These are phyloP conservation scores for Nannochloris sp. DNA, from an alignment of 139 green algal species.

Conservation along the genomic window DNA sequence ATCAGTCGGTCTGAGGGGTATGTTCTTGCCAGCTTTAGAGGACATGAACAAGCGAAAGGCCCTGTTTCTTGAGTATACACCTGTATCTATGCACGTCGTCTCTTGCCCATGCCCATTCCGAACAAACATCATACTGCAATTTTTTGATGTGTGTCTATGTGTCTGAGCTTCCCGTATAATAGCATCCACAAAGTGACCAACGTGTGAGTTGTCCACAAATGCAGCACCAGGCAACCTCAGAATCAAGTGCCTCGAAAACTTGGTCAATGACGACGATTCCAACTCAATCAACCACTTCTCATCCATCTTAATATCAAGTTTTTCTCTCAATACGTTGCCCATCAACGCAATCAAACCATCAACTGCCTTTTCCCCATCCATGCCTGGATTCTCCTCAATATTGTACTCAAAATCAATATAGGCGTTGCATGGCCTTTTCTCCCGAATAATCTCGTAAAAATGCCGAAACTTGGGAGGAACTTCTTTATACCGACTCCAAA, in stretches of 20 bases:
- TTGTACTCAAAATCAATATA: slow-evolving; percentile 86
- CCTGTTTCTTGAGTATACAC: slow-evolving; percentile 69
- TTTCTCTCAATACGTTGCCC: background rate
- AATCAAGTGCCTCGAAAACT: slow-evolving; percentile 74
- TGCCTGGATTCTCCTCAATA: slow-evolving; percentile 39
- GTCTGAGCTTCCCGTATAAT: slow-evolving; percentile 11
- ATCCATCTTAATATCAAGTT: slow-evolving; percentile 12
- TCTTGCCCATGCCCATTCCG: slow-evolving; percentile 11
- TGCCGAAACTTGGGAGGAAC: slow-evolving; percentile 26
- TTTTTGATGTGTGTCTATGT: slow-evolving; percentile 6
- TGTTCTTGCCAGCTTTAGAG: slow-evolving; percentile 47
- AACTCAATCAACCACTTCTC: slow-evolving; percentile 53
- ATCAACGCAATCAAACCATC: slow-evolving; percentile 38
- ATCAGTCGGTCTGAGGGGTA: slow-evolving; percentile 29
- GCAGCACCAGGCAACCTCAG: slow-evolving; percentile 45
- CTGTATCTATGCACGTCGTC: slow-evolving; percentile 35
- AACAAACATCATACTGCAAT: slow-evolving; percentile 9
- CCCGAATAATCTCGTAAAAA: slow-evolving; percentile 52
- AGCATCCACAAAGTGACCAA: slow-evolving; percentile 33
- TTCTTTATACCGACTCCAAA: slow-evolving; percentile 35
- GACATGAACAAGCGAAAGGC: slow-evolving; percentile 60
- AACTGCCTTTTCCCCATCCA: slow-evolving; percentile 49
- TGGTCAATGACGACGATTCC: slow-evolving; percentile 48
- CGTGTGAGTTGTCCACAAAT: slow-evolving; percentile 46
- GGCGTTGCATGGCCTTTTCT: slow-evolving; percentile 64